Evolutionary conservation across 2,329 filamentous ascomycete genomes (phyloP).

Genomic region (Akanthomyces muscarius): DNA sequence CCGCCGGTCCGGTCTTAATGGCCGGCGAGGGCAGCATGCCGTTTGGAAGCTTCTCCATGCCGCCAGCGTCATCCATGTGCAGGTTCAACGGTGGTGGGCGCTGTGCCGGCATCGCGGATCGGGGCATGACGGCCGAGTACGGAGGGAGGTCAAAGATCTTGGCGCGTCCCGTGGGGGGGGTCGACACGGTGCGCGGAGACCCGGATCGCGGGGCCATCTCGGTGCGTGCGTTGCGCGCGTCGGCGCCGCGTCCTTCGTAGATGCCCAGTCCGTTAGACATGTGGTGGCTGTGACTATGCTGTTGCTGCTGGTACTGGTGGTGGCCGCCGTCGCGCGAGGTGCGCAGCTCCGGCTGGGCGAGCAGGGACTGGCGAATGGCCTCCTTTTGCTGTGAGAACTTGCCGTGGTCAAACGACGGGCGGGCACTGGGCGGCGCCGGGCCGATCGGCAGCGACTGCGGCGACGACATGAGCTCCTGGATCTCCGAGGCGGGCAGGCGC

Average conservation of each 20-base stretch:
- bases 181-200: conserved; percentile 45
- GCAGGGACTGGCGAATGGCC: conserved; percentile 28
- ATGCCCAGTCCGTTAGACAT: conserved; percentile 25
- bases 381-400: conserved; percentile 28
- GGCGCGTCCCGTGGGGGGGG: conserved; percentile 45
- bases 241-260: conserved; percentile 16
- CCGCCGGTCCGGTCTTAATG: conserved; percentile 25
- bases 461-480: conserved; percentile 53
- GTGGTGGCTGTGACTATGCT: neutral
- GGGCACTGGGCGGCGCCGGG: conserved; percentile 30
- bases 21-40: conserved; percentile 23
- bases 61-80: conserved; percentile 29
- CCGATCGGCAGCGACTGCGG: conserved; percentile 57
- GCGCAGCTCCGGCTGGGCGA: conserved; percentile 26
- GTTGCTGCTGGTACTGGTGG: conserved; percentile 9
- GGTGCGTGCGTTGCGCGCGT: conserved; percentile 20
- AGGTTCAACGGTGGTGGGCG: conserved; percentile 45
- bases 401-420: conserved; percentile 39
- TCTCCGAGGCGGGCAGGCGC: conserved; percentile 54
- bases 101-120: conserved; percentile 42
- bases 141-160: conserved; percentile 27
- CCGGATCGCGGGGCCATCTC: conserved; percentile 28
- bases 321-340: conserved; percentile 1
- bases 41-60: conserved; percentile 3
- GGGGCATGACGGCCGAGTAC: conserved; percentile 35